phyloP scores from a whole-genome alignment of 78 protist species.

The Planoprotostelium fungivorum region DNA sequence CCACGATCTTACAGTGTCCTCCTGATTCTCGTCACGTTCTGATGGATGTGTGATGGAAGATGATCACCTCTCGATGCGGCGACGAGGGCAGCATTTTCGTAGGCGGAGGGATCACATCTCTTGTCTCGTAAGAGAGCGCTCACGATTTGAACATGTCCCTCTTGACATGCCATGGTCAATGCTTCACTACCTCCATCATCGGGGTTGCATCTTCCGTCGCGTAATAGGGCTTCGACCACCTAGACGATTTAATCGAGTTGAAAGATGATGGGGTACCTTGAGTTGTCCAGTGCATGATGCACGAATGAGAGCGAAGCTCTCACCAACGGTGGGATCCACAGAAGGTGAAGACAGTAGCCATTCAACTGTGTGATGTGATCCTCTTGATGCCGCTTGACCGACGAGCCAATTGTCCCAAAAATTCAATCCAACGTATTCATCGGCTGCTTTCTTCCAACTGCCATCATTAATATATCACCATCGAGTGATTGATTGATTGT shows the following conservation, averaged over 20 bases:
- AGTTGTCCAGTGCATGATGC: neutral
- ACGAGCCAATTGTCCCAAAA: neutral
- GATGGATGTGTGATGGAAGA: neutral
- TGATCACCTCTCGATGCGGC: neutral
- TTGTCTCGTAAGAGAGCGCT: neutral
- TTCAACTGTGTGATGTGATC: neutral
- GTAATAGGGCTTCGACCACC: neutral
- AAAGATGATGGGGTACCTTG: neutral
- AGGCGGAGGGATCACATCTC: neutral
- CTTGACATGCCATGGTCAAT: neutral
- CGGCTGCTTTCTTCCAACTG: neutral
- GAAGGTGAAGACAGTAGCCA: no score
- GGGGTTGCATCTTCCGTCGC: neutral
- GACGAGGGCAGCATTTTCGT: neutral
- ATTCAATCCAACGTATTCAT: neutral
- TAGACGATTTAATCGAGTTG: no score
- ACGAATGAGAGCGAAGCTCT: neutral
- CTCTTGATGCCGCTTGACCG: neutral
- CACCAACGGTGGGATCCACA: neutral
- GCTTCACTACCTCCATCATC: neutral
- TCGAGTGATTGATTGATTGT: neutral
- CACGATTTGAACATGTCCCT: neutral
- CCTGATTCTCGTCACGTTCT: neutral
- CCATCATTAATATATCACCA: neutral
- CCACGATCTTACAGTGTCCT: neutral